Base-by-base conservation (phyloP, 2,329 filamentous ascomycete genomes). In the Colletotrichum ledebouriae region DNA sequence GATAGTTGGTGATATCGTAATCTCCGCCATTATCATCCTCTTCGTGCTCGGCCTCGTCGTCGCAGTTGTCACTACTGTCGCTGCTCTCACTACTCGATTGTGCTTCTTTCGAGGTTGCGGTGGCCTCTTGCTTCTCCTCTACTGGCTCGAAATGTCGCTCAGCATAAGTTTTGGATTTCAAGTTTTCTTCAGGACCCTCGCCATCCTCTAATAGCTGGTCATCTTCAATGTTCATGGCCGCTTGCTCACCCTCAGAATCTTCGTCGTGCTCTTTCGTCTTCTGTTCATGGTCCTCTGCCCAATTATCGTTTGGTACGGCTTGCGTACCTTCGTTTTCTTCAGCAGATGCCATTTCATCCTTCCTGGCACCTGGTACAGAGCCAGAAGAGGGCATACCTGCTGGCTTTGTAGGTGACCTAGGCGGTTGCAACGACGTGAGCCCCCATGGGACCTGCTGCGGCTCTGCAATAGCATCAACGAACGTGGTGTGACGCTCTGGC, bases 1-100 rank as follows among this genome's bases (percentile, higher is more conserved):
- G 63, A 58, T 70, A 71, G 13, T 69, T 67, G 25, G 64, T 59
- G 13, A 71, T 71, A 5, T 71, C 70, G 22, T 71, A 71, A 22
- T 71, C 70, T n/a, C 70, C 70, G 10, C 70, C 70, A 3, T 57
- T 55, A 37, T 70, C 67, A 3, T 67, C 67, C 12, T 55, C 62
- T 22, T 63, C 69, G 20, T 70, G 53, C 15, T 65, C 69, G 15
- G 57, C 57, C 47, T 71, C 69, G 13, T 46, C 67, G 2, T 71
- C 69, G 42, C 61, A 61, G 17, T 63, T 44, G 13, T 58, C 50
- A 12, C 63, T 64, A 39, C 50, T 47, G 17, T 29, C 34, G 46
- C 59, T 58, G 29, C 64, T 39, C 29, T 49, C 33, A 20, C 60
- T 59, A 7, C 50, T 52, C 34, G 53, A 56, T 20, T 57, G 60